Percentiles rank a stretch among this genome's conserved stretches.
Evolutionary conservation across 306 rosid species (phyloP).

Genomic region (Fragaria nilgerrensis): DNA sequence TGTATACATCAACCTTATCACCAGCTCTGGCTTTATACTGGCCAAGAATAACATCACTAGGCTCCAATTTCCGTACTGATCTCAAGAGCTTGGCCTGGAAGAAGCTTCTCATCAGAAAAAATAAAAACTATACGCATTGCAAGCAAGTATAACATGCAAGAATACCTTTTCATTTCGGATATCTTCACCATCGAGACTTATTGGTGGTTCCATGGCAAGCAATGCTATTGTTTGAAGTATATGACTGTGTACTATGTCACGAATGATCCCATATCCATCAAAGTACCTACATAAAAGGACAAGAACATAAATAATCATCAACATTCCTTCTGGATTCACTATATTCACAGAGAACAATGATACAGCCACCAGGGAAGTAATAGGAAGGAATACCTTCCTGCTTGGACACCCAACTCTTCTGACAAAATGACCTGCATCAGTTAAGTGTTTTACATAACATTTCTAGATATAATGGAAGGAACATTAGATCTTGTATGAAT

Average conservation of each 20-base stretch:
- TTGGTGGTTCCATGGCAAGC: constrained; percentile 96
- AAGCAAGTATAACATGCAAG: constrained; percentile 20
- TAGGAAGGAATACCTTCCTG: constrained; percentile 55
- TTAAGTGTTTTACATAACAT: constrained; percentile 14
- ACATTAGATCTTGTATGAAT: not conserved
- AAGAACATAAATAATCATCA: not conserved
- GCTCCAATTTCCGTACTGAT: constrained; percentile 72
- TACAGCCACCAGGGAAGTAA: constrained; percentile 17
- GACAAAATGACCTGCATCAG: constrained; percentile 66
- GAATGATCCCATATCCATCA: constrained; percentile 78
- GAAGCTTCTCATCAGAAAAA: constrained; percentile 30
- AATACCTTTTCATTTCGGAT: constrained; percentile 90
- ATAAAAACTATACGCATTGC: constrained; percentile 3
- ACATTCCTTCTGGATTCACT: not conserved
- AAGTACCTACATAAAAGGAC: constrained; percentile 56
- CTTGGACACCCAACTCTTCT: constrained; percentile 66
- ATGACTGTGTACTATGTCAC: constrained; percentile 89
- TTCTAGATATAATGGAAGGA: not conserved
- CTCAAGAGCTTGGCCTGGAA: constrained; percentile 86
- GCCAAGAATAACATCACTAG: constrained; percentile 78
- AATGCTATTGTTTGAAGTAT: constrained; percentile 84
- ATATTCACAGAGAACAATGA: constrained; percentile 13
- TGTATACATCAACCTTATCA: constrained; percentile 43
- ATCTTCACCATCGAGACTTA: constrained; percentile 88
- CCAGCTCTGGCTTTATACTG: constrained; percentile 67